A percentile compares a stretch with the other conserved stretches of the same genome.
These are phyloP conservation scores for Emmonsiellopsis sp. DNA, from an alignment of 2,329 filamentous ascomycete genomes.

Conservation along the genomic window DNA sequence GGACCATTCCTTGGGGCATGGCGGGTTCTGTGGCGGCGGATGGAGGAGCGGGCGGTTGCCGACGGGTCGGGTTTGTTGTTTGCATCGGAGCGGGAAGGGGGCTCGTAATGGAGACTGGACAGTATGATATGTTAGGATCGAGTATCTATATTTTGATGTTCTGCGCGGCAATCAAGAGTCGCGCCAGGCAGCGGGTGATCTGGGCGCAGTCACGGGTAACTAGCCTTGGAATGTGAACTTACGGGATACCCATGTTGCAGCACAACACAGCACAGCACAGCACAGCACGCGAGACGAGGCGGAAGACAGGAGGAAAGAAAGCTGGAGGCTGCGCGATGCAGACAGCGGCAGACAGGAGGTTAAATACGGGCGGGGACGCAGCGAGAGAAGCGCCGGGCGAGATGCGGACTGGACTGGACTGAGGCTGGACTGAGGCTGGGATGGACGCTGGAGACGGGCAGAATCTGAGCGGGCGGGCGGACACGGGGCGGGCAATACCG, in stretches of 20 bases:
- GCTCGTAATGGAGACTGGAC: conserved; percentile 5
- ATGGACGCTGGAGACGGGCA: background rate
- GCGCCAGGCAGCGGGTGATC: background rate
- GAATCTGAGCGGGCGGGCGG: conserved; percentile 1
- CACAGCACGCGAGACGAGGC: background rate
- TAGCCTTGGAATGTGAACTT: background rate
- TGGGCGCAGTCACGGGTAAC: background rate
- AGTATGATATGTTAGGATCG: background rate
- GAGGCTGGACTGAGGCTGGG: no score
- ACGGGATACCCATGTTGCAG: conserved; percentile 6
- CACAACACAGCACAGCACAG: background rate
- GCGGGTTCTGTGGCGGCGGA: conserved; percentile 40
- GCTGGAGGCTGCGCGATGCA: background rate
- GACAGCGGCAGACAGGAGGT: background rate
- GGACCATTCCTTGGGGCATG: background rate
- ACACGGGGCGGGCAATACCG: background rate
- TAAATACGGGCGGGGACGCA: background rate
- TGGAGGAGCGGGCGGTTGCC: conserved; percentile 46
- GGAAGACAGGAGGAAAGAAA: conserved; percentile 6
- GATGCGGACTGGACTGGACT: background rate
- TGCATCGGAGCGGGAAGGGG: conserved; percentile 24
- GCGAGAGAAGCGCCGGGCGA: background rate
- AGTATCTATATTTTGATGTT: background rate
- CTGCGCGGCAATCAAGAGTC: background rate
- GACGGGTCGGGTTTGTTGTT: conserved; percentile 43